These are phyloP conservation scores for Silene coronaria DNA, from an alignment of 179 eudicot species.

Conservation along the genomic window DNA sequence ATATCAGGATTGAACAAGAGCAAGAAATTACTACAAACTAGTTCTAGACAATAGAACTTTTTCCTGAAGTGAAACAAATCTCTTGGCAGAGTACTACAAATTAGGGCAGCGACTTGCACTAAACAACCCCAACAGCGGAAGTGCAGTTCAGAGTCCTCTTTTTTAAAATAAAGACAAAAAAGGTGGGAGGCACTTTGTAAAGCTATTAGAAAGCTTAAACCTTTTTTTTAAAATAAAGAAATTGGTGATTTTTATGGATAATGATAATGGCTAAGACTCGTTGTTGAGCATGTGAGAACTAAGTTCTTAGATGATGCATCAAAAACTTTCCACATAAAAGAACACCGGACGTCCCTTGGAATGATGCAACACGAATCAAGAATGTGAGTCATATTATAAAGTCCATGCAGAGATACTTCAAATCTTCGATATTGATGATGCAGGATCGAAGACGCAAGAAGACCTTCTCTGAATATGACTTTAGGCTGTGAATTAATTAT, in stretches of 20 bases:
- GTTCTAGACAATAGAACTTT: constrained; percentile 24
- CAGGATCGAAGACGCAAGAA: constrained; percentile 21
- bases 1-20: constrained; percentile 29
- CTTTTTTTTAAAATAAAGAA: not conserved
- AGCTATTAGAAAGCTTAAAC: constrained; percentile 2
- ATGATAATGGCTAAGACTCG: constrained; percentile 36
- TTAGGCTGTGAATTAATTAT: constrained; percentile 19
- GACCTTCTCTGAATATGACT: constrained; percentile 36
- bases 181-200: constrained; percentile 17
- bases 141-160: constrained; percentile 41
- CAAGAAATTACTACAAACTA: constrained; percentile 11
- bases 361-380: constrained; percentile 17
- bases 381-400: constrained; percentile 25
- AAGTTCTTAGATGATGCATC: constrained; percentile 27
- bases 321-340: constrained; percentile 18
- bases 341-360: constrained; percentile 25
- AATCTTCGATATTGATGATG: constrained; percentile 16
- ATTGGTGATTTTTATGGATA: constrained; percentile 1
- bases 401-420: constrained; percentile 19
- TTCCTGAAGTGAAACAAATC: constrained; percentile 30
- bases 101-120: constrained; percentile 29
- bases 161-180: constrained; percentile 22
- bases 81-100: constrained; percentile 33
- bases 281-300: constrained; percentile 15
- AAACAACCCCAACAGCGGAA: constrained; percentile 36